phyloP scores from a whole-genome alignment of 2,329 filamentous ascomycete species.

The Malbranchea zuffiana region DNA sequence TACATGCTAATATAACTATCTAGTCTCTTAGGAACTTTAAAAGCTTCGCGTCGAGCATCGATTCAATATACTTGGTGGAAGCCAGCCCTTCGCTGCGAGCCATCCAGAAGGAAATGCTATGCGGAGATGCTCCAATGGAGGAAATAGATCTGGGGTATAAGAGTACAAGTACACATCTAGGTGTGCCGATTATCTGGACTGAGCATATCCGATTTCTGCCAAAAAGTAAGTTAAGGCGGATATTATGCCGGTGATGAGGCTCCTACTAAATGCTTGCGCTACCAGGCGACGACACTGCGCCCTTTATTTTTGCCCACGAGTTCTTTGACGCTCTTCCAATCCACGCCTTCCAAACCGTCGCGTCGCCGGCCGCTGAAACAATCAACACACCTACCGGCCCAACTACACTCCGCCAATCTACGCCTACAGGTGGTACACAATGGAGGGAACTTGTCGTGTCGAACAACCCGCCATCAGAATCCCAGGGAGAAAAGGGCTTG shows the following conservation, averaged over 20 bases:
- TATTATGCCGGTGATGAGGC: constrained; percentile 14
- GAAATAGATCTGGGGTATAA: constrained; percentile 63
- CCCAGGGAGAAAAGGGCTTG: constrained; percentile 42
- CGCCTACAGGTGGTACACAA: constrained; percentile 42
- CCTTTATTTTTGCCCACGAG: constrained; percentile 93
- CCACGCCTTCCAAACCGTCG: constrained; percentile 77
- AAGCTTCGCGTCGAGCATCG: constrained; percentile 61
- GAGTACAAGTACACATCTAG: constrained; percentile 63
- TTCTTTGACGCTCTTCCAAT: constrained; percentile 98
- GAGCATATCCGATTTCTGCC: constrained; percentile 80
- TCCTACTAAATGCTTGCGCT: constrained; percentile 1
- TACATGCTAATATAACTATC: neutral
- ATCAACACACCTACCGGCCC: constrained; percentile 41
- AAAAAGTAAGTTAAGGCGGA: constrained; percentile 41
- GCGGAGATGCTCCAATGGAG: constrained; percentile 56
- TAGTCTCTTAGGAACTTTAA: constrained; percentile 80
- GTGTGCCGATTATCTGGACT: constrained; percentile 73
- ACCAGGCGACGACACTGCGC: constrained; percentile 56
- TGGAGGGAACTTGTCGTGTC: constrained; percentile 79
- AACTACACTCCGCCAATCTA: constrained; percentile 34
- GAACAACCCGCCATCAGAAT: constrained; percentile 49
- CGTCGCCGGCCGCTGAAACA: constrained; percentile 38
- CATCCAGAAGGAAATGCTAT: constrained; percentile 71
- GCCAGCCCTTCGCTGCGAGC: constrained; percentile 70
- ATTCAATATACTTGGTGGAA: constrained; percentile 88